These are phyloP conservation scores for Athelia sp. DNA, from an alignment of 1,284 basidiomycete species.

Conservation along the genomic window DNA sequence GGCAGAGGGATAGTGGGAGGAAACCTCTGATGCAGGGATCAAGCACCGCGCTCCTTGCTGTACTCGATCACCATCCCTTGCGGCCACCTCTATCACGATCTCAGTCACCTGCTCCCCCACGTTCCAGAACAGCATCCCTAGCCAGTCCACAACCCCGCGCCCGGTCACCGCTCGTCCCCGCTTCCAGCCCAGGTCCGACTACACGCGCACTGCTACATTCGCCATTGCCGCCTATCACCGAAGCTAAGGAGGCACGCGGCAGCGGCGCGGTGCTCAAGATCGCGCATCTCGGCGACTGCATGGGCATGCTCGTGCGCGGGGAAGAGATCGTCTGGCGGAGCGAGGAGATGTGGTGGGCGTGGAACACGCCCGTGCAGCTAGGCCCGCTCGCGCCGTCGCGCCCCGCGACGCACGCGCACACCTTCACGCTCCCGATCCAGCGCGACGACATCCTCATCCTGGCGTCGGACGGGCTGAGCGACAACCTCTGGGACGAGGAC, in stretches of 20 bases:
- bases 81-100: slow-evolving; percentile 10
- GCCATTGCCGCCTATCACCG: slow-evolving; percentile 3
- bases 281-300: slow-evolving; percentile 91
- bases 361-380: slow-evolving; percentile 90
- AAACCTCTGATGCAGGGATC: slow-evolving; percentile 54
- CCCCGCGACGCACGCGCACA: slow-evolving; percentile 65
- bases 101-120: slow-evolving; percentile 10
- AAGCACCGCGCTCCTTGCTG: slow-evolving; percentile 63
- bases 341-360: slow-evolving; percentile 93
- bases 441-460: slow-evolving; percentile 88
- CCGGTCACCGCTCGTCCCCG: slow-evolving; percentile 14
- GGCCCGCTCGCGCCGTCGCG: slow-evolving; percentile 73
- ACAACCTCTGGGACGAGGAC: slow-evolving; percentile 95
- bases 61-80: slow-evolving; percentile 50
- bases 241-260: slow-evolving; percentile 9
- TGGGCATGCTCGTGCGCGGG: slow-evolving; percentile 78
- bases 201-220: slow-evolving; percentile 5
- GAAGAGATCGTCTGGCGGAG: slow-evolving; percentile 83
- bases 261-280: slow-evolving; percentile 76
- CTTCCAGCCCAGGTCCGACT: slow-evolving; percentile 1
- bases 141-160: slow-evolving; percentile 45
- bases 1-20: neutral
- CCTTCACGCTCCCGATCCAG: slow-evolving; percentile 73
- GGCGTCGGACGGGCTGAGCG: slow-evolving; percentile 86
- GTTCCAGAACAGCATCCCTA: slow-evolving; percentile 23